phyloP scores from a whole-genome alignment of 371 early-diverging fungal genomes.

The Umbelopsis sp. region DNA sequence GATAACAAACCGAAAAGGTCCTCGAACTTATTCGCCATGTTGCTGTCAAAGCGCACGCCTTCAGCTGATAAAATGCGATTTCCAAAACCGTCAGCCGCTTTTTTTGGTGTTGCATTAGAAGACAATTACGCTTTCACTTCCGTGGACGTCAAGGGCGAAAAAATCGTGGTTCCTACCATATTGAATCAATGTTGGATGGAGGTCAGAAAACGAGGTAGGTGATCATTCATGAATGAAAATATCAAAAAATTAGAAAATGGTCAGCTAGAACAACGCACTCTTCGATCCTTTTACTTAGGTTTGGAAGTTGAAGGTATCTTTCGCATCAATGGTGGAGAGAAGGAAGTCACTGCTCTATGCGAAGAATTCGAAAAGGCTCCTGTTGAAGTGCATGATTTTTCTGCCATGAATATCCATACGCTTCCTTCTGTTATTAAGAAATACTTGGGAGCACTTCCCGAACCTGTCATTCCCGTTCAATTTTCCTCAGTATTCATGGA shows the following conservation, averaged over 20 bases:
- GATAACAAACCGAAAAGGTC: neutral
- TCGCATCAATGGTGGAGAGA: constrained; percentile 14
- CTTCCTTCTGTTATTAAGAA: constrained; percentile 10
- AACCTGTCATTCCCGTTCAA: constrained; percentile 3
- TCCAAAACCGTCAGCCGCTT: neutral
- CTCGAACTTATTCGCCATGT: neutral
- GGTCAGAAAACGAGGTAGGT: constrained; percentile 10
- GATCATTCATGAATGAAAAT: neutral
- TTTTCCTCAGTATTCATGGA: constrained; percentile 13
- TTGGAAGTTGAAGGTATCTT: constrained; percentile 11
- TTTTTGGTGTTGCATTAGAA: constrained; percentile 5
- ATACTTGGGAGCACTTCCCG: neutral
- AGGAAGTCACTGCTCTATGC: neutral
- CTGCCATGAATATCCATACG: constrained; percentile 12
- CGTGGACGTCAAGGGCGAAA: constrained; percentile 2
- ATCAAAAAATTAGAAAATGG: neutral
- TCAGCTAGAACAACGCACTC: neutral
- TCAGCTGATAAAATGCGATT: neutral
- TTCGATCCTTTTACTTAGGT: neutral
- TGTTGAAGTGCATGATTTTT: neutral
- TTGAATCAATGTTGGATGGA: constrained; percentile 14
- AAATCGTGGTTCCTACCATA: constrained; percentile 9
- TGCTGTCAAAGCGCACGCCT: constrained; percentile 6
- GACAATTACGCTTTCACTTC: neutral
- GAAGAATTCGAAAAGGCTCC: neutral